These are phyloP conservation scores for Cystofilobasidium bisporidii DNA, from an alignment of 768 basidiomycete genomes.

Conservation along the genomic window DNA sequence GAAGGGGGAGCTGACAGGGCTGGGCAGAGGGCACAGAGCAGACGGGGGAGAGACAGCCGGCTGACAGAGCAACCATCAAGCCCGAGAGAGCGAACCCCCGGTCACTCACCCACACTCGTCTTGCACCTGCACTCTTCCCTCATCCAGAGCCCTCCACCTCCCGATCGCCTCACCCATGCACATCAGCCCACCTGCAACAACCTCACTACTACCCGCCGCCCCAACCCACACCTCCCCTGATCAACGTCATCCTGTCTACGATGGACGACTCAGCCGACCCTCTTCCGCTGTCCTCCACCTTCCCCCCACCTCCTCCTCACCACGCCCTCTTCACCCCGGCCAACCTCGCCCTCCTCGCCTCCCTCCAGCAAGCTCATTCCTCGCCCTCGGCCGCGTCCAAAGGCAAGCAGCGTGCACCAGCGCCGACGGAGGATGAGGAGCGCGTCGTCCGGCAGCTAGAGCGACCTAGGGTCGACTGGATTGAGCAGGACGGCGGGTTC, in stretches of 20 bases:
- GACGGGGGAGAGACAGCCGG: no score
- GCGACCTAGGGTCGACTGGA: conserved; percentile 83
- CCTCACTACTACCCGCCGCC: background rate
- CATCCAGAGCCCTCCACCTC: no score
- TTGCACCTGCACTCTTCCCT: no score
- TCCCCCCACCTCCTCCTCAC: conserved; percentile 79
- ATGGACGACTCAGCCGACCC: background rate
- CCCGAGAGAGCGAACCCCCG: no score
- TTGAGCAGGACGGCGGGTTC: conserved; percentile 67
- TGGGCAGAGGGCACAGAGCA: no score
- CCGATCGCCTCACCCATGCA: no score
- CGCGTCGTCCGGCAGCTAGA: conserved; percentile 59
- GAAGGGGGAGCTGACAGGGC: background rate
- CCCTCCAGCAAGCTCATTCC: conserved; percentile 36
- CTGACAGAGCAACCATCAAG: no score
- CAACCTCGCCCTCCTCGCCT: conserved; percentile 58
- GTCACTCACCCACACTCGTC: no score
- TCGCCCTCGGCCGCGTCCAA: conserved; percentile 49
- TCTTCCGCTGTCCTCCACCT: conserved; percentile 42
- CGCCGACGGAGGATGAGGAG: conserved; percentile 65
- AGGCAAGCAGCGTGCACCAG: conserved; percentile 52
- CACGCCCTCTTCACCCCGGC: conserved; percentile 65
- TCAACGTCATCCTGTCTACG: no score
- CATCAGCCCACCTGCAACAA: background rate
- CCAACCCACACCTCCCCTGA: background rate